These are phyloP conservation scores for Eucalyptus rudis DNA, from an alignment of 345 rosid genomes.

Conservation along the genomic window DNA sequence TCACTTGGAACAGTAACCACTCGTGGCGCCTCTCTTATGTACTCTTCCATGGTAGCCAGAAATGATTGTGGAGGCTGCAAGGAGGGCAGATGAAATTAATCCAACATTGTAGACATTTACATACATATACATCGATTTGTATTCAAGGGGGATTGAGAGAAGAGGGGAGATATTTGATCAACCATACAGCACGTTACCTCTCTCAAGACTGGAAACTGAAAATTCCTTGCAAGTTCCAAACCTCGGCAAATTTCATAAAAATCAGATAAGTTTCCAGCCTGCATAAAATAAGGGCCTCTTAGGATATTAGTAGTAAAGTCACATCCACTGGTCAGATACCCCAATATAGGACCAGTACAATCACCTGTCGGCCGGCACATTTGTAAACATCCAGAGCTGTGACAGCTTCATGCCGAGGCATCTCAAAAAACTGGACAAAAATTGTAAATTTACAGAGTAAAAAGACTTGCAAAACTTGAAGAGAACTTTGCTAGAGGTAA, in stretches of 20 bases:
- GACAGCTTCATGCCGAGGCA: slow-evolving; percentile 93
- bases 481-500: not conserved
- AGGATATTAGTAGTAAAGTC: not conserved
- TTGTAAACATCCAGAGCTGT: slow-evolving; percentile 76
- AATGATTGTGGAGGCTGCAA: slow-evolving; percentile 94
- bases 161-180: not conserved
- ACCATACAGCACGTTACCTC: slow-evolving; percentile 33
- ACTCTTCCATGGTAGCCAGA: slow-evolving; percentile 94
- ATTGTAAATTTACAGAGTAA: not conserved
- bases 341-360: not conserved
- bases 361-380: slow-evolving; percentile 89
- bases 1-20: slow-evolving; percentile 60
- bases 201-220: slow-evolving; percentile 88
- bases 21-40: slow-evolving; percentile 93
- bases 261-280: slow-evolving; percentile 89
- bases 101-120: not conserved
- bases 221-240: slow-evolving; percentile 95
- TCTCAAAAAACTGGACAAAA: slow-evolving; percentile 82
- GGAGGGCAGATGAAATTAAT: not conserved
- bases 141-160: not conserved
- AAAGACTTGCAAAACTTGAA: not conserved
- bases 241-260: slow-evolving; percentile 95
- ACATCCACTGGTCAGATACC: not conserved
- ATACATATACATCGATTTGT: not conserved
- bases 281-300: slow-evolving; percentile 1